Base-by-base conservation (phyloP, 352 stramenopile genomes). In the Globisporangium irregulare region DNA sequence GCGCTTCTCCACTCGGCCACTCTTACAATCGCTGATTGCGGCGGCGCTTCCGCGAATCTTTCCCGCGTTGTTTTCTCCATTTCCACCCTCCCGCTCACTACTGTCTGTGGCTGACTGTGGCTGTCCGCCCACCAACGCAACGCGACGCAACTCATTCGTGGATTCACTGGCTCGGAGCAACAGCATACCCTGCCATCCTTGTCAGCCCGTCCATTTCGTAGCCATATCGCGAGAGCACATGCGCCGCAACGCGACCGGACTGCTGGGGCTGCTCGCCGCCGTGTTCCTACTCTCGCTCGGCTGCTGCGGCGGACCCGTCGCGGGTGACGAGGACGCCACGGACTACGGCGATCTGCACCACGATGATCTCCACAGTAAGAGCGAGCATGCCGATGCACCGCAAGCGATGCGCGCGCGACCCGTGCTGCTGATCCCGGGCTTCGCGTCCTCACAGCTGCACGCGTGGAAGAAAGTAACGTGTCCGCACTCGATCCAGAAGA, bases 361-460 rank as follows among this genome's bases (percentile, higher is more conserved):
- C 14, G 55, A 32, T 2, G 29, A n/a, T 1, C 46, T 27, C 12
- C 25, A 32, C 18, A 32, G 15, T n/a, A 20, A 27, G 48, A 50
- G 5, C 18, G 9, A 51, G 1, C 15, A 63, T 12, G 8, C 25
- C 18, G 14, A 34, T 4, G 20, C 48, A 18, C 50, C 59, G 1
- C 50, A 48, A 7, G 27, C 12, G 38, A 43, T 71, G 59, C 67
- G 54, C 10, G 84, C 80, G 67, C 78, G 83, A 3, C 86, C 86
- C 0, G 82, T 94, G 68, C 70, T 94, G 62, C 73, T 94, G 51
- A 76, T 94, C 32, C 86, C 86, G 27, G 86, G 86, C 66, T 94
- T 92, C 51, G 86, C 86, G 48, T 94, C 84, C 7, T 87, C 86
- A 36, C 86, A 94, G 66, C 74, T 94, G n/a, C 76, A 90, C 29